Percentiles rank a stretch among this genome's conserved stretches.
These are phyloP conservation scores for Xylaria sp. DNA, from an alignment of 2,329 filamentous ascomycete species.

Conservation along the genomic window DNA sequence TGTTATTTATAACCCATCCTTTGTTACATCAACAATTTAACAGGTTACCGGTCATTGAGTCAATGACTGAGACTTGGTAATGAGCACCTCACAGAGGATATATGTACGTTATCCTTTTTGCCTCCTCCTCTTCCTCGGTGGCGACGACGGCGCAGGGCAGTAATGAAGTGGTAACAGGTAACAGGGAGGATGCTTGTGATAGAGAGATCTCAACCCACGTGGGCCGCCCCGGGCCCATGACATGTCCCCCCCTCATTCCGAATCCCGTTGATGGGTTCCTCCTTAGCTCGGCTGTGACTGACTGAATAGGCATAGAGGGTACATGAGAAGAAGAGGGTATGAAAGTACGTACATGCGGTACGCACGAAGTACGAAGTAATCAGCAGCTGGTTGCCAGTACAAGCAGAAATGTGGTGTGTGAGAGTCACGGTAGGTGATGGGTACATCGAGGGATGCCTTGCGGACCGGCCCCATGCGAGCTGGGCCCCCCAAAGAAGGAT, in stretches of 20 bases:
- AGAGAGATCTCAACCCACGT: slow-evolving; percentile 28
- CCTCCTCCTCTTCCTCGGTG: too few species aligned
- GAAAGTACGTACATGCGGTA: too few species aligned
- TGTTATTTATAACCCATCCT: not conserved
- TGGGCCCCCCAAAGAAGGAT: not conserved
- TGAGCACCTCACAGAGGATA: too few species aligned
- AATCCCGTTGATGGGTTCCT: slow-evolving; percentile 15
- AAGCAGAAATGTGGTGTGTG: not conserved
- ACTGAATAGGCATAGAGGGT: slow-evolving; percentile 10
- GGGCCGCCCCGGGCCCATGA: slow-evolving; percentile 28
- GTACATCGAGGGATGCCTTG: not conserved
- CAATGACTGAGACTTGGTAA: not conserved
- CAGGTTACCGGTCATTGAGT: not conserved
- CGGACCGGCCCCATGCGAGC: not conserved
- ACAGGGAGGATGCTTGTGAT: slow-evolving; percentile 28
- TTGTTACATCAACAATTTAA: not conserved
- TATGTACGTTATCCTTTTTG: too few species aligned
- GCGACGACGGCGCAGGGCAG: not conserved
- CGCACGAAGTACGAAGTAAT: too few species aligned
- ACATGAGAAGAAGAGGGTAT: not conserved
- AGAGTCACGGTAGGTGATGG: not conserved
- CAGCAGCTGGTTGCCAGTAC: too few species aligned
- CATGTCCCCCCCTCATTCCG: slow-evolving; percentile 17
- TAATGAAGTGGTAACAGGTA: not conserved
- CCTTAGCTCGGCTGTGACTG: slow-evolving; percentile 13